Conservation (phyloP, 352 stramenopile genomes). For the Phytopythium oedochilum region DNA sequence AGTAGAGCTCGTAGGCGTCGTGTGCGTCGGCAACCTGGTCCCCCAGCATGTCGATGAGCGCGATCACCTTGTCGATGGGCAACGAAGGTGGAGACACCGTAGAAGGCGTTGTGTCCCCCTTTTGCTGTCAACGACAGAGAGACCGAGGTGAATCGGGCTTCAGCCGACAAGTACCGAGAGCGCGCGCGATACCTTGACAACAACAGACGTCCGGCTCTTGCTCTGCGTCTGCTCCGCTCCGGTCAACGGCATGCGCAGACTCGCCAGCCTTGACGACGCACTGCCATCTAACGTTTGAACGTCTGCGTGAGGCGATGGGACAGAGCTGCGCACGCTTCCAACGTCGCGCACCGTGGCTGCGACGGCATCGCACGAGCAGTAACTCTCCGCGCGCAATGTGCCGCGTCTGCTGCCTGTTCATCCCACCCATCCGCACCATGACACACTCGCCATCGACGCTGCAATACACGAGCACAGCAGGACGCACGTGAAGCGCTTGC, state of each 20-base stretch:
- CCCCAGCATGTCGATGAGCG: slow-evolving; percentile 55
- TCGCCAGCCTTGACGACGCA: not conserved
- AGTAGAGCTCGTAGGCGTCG: slow-evolving; percentile 44
- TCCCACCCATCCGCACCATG: not conserved
- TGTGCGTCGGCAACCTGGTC: slow-evolving; percentile 55
- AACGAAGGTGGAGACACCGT: slow-evolving; percentile 6
- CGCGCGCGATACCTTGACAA: not conserved
- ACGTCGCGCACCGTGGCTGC: slow-evolving; percentile 8
- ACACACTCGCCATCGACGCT: not conserved
- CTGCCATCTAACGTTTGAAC: not conserved
- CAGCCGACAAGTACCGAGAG: not conserved
- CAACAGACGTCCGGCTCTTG: not conserved
- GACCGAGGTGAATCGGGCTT: not conserved
- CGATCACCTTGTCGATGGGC: slow-evolving; percentile 37
- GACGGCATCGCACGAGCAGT: slow-evolving; percentile 41
- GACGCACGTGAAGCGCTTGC: slow-evolving; percentile 47
- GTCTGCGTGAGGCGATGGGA: not conserved
- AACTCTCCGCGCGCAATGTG: slow-evolving; percentile 50
- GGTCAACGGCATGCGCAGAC: not conserved
- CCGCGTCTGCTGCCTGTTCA: slow-evolving; percentile 20
- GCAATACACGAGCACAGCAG: not conserved
- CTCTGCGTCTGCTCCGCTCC: not conserved
- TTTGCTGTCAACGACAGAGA: not conserved
- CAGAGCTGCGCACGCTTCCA: not conserved
- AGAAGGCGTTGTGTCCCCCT: not conserved